Percentiles rank a stretch among this genome's conserved stretches.
Conservation (phyloP, 495 filamentous ascomycete genomes). For the Penicillium soppii region DNA sequence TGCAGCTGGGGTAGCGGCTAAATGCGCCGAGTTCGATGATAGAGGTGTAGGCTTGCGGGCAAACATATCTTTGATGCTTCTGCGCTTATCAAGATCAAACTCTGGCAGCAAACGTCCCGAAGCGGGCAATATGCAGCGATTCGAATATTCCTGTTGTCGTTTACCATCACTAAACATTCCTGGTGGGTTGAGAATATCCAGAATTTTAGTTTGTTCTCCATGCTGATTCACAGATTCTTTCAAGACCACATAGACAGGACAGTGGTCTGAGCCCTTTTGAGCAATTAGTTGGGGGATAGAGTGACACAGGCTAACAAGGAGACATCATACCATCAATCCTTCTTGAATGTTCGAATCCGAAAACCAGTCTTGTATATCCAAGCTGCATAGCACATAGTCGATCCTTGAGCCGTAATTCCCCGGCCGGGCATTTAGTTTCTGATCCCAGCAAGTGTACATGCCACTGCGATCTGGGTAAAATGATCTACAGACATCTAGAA, state of each 20-base stretch:
- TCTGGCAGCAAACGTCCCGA: constrained; percentile 85
- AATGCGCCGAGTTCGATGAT: background rate
- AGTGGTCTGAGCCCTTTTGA: constrained; percentile 84
- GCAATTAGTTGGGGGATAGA: constrained; percentile 8
- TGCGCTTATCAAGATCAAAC: constrained; percentile 66
- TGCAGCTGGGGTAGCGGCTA: background rate
- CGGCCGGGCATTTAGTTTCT: constrained; percentile 80
- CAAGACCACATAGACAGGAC: constrained; percentile 82
- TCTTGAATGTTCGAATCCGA: constrained; percentile 90
- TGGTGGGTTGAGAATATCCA: constrained; percentile 77
- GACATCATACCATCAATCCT: constrained; percentile 66
- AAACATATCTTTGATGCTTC: constrained; percentile 94
- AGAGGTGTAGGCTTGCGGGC: constrained; percentile 47
- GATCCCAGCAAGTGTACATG: constrained; percentile 98
- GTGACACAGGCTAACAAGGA: background rate
- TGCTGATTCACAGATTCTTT: constrained; percentile 58
- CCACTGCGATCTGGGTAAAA: constrained; percentile 77
- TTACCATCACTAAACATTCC: constrained; percentile 73
- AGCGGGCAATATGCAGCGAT: constrained; percentile 64
- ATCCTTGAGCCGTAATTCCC: constrained; percentile 90
- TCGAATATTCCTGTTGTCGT: constrained; percentile 63
- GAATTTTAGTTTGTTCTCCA: constrained; percentile 53
- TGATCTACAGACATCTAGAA: constrained; percentile 83
- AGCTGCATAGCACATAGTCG: constrained; percentile 86
- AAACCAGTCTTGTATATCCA: constrained; percentile 82